phyloP scores from a whole-genome alignment of 495 filamentous ascomycete species.

The Penicillium canescens region DNA sequence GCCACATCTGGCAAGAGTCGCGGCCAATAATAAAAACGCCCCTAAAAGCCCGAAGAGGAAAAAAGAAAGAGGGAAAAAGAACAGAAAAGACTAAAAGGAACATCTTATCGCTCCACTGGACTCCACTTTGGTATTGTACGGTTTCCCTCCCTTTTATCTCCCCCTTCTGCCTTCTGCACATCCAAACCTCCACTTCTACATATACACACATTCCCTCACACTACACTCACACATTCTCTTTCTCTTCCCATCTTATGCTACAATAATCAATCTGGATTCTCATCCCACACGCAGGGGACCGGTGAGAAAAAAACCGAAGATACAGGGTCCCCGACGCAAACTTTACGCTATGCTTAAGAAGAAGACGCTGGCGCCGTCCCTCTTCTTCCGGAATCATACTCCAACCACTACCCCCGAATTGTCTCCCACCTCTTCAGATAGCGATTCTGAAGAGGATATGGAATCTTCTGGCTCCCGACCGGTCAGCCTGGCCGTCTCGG shows the following conservation, averaged over 20 bases:
- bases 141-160: not conserved
- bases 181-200: no score
- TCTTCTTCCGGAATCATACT: slow-evolving; percentile 42
- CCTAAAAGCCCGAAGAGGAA: not conserved
- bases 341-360: slow-evolving; percentile 53
- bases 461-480: slow-evolving; percentile 56
- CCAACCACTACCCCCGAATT: slow-evolving; percentile 45
- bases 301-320: slow-evolving; percentile 27
- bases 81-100: not conserved
- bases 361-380: slow-evolving; percentile 42
- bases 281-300: slow-evolving; percentile 21
- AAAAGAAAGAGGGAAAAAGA: not conserved
- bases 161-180: no score
- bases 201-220: not conserved
- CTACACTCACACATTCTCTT: not conserved
- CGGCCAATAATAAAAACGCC: not conserved
- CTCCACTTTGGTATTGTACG: slow-evolving; percentile 4
- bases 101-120: slow-evolving; percentile 7
- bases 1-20: not conserved
- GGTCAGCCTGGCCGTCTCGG: slow-evolving; percentile 60
- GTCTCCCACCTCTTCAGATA: slow-evolving; percentile 44
- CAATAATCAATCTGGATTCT: slow-evolving; percentile 25
- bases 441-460: slow-evolving; percentile 60
- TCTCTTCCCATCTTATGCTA: slow-evolving; percentile 1
- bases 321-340: slow-evolving; percentile 29